These are phyloP conservation scores for Fusarium torulosum DNA, from an alignment of 2,329 filamentous ascomycete genomes.

Conservation along the genomic window DNA sequence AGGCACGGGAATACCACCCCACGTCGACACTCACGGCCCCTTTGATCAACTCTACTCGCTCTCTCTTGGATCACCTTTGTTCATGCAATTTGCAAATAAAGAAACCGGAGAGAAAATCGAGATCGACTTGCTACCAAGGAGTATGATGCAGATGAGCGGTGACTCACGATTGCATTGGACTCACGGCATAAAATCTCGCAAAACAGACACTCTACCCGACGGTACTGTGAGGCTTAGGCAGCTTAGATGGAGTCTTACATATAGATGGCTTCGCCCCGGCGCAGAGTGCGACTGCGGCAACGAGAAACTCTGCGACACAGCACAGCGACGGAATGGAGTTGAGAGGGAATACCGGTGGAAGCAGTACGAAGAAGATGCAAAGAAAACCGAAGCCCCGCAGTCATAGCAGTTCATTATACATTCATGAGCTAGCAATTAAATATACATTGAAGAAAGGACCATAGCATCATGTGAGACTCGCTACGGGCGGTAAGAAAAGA, in stretches of 20 bases:
- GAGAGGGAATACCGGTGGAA: slow-evolving; percentile 66
- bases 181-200: slow-evolving; percentile 66
- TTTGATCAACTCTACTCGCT: slow-evolving; percentile 61
- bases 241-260: slow-evolving; percentile 68
- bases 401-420: slow-evolving; percentile 9
- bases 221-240: slow-evolving; percentile 58
- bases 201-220: slow-evolving; percentile 62
- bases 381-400: slow-evolving; percentile 13
- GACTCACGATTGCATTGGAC: slow-evolving; percentile 67
- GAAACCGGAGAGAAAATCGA: slow-evolving; percentile 52
- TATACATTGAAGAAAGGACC: slow-evolving; percentile 2
- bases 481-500: slow-evolving; percentile 16
- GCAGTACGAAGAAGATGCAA: slow-evolving; percentile 46
- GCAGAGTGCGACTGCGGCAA: slow-evolving; percentile 65
- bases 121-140: slow-evolving; percentile 62
- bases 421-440: slow-evolving; percentile 15
- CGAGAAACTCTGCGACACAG: slow-evolving; percentile 63
- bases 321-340: slow-evolving; percentile 59
- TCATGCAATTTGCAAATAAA: slow-evolving; percentile 59
- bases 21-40: slow-evolving; percentile 68
- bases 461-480: neutral
- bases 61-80: slow-evolving; percentile 57
- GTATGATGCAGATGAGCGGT: slow-evolving; percentile 64
- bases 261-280: slow-evolving; percentile 63
- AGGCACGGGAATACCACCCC: slow-evolving; percentile 70